phyloP scores from a whole-genome alignment of 768 basidiomycete genomes.

The Pleurotus djamor region DNA sequence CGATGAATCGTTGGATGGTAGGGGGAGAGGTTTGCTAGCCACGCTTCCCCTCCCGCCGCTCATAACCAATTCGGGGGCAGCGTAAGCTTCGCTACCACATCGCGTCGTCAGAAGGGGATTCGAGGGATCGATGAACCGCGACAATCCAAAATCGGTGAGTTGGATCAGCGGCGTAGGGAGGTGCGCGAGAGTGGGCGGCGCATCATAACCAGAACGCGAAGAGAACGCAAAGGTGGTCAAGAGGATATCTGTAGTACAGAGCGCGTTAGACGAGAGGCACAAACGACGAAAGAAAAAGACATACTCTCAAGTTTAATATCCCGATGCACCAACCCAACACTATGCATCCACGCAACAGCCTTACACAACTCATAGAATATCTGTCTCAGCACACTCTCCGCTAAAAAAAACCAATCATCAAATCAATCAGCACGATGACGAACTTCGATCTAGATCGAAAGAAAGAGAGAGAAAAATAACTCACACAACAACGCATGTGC shows the following conservation, averaged over 20 bases:
- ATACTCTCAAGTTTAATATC: constrained; percentile 87
- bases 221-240: constrained; percentile 47
- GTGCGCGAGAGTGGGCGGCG: constrained; percentile 31
- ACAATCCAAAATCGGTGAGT: constrained; percentile 88
- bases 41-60: constrained; percentile 24
- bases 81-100: constrained; percentile 88
- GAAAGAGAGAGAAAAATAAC: constrained; percentile 14
- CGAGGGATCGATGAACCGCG: constrained; percentile 73
- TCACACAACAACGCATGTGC: constrained; percentile 37
- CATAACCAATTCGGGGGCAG: constrained; percentile 75
- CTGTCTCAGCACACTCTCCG: constrained; percentile 54
- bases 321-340: constrained; percentile 81
- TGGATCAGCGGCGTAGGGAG: constrained; percentile 66
- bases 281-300: constrained; percentile 15
- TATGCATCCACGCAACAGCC: constrained; percentile 87
- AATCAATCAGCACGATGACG: neutral
- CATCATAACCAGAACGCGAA: constrained; percentile 13
- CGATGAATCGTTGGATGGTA: neutral
- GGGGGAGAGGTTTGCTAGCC: constrained; percentile 10
- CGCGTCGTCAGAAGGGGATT: constrained; percentile 68
- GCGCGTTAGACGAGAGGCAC: constrained; percentile 21
- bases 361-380: constrained; percentile 77
- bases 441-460: too few species aligned
- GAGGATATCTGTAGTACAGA: constrained; percentile 58
- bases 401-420: constrained; percentile 15